Percentiles rank a stretch among this genome's conserved stretches.
Evolutionary conservation across 2,329 filamentous ascomycete genomes (phyloP).

Genomic region (Xylariaceae sp.): DNA sequence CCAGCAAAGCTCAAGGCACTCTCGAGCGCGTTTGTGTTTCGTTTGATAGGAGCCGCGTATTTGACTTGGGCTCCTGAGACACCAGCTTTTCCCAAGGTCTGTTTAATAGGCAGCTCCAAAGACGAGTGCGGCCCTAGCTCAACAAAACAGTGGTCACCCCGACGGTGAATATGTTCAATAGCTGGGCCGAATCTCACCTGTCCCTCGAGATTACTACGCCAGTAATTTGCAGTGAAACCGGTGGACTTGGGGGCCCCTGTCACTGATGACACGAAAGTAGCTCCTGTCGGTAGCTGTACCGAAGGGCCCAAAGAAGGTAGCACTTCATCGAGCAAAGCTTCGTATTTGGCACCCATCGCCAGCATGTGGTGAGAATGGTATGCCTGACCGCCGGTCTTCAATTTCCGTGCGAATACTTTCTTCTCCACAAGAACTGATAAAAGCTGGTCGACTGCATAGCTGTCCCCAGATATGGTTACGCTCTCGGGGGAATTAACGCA

Average conservation of each 20-base stretch:
- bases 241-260: neutral
- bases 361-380: constrained; percentile 15
- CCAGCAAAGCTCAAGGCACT: constrained; percentile 5
- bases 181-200: constrained; percentile 1
- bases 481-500: neutral
- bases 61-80: neutral
- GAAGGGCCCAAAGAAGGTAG: constrained; percentile 1
- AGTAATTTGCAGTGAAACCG: neutral
- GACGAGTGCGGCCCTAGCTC: constrained; percentile 15
- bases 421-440: neutral
- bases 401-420: neutral
- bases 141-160: constrained; percentile 1
- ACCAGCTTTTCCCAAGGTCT: neutral
- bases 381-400: neutral
- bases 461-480: neutral
- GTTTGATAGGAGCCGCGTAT: constrained; percentile 11
- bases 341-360: neutral
- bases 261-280: constrained; percentile 4
- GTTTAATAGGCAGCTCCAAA: constrained; percentile 12
- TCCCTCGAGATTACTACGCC: constrained; percentile 7
- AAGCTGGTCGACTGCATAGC: neutral
- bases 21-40: neutral
- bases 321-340: neutral
- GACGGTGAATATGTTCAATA: neutral
- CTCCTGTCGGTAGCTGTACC: neutral